Evolutionary conservation across 805 yeast genomes (phyloP).

Genomic region (Metschnikowia vanudenii): DNA sequence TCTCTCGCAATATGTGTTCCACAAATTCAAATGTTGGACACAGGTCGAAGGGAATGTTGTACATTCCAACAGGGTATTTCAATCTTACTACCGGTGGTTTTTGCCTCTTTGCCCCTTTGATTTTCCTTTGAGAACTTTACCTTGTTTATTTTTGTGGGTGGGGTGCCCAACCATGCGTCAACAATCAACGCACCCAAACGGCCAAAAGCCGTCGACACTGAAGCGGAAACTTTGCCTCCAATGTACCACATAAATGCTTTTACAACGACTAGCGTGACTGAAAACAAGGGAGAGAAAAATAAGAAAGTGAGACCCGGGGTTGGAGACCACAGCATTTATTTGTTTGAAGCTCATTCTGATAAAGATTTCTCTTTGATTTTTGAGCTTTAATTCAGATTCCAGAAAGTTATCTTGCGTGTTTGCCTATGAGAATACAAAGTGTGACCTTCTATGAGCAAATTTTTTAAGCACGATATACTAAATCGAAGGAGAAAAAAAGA

Average conservation of each 20-base stretch:
- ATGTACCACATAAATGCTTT: not conserved
- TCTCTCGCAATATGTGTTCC: too few species aligned
- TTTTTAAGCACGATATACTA: constrained; percentile 1
- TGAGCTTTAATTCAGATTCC: not conserved
- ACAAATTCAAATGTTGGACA: too few species aligned
- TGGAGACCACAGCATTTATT: too few species aligned
- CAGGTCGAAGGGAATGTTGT: too few species aligned
- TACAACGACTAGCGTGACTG: too few species aligned
- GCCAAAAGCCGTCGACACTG: not conserved
- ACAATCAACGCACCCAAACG: constrained; percentile 1
- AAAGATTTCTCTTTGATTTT: too few species aligned
- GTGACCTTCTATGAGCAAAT: constrained; percentile 2
- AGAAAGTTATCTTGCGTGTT: not conserved
- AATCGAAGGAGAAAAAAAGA: not conserved
- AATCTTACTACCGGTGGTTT: too few species aligned
- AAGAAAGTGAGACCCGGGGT: too few species aligned
- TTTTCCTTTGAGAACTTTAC: not conserved
- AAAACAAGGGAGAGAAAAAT: too few species aligned
- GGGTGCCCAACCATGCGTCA: constrained; percentile 4
- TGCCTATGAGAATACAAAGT: not conserved
- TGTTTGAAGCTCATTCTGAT: too few species aligned
- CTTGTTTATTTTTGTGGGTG: not conserved
- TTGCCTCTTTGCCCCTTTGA: too few species aligned
- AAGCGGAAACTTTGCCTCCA: not conserved
- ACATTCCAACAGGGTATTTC: too few species aligned